Percentiles rank a stretch among this genome's conserved stretches.
These are phyloP conservation scores for Entomortierella chlamydospora DNA, from an alignment of 192 early-diverging fungal species.

Conservation along the genomic window DNA sequence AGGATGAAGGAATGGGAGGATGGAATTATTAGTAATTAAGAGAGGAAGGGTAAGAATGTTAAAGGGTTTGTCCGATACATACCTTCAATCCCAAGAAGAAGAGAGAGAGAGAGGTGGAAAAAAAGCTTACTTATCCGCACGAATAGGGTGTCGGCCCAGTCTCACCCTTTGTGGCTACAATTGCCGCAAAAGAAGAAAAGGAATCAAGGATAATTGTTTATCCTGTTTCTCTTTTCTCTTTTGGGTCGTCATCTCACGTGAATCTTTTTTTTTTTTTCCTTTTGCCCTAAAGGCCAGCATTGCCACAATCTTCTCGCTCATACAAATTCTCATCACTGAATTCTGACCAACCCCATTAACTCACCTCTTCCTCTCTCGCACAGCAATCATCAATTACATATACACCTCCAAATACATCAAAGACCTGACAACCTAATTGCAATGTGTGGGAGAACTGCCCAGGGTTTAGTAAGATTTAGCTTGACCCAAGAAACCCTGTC, in stretches of 20 bases:
- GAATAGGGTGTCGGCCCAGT: neutral
- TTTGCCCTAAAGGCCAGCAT: no score
- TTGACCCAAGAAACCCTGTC: neutral
- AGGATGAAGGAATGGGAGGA: neutral
- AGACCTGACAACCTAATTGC: no score
- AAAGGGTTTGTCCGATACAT: no score
- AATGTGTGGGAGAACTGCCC: constrained; percentile 52
- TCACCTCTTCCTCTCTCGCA: neutral
- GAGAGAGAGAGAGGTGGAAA: neutral
- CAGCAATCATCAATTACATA: neutral
- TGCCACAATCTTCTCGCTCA: no score
- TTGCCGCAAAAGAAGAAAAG: no score
- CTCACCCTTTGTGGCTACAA: no score
- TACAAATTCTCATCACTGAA: no score
- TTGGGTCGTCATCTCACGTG: neutral
- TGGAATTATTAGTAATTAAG: neutral
- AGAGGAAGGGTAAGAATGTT: neutral
- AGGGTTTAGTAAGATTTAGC: constrained; percentile 29
- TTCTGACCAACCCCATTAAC: no score
- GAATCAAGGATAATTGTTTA: neutral
- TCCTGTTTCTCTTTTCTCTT: neutral
- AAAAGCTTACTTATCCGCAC: constrained; percentile 10
- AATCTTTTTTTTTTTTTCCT: neutral
- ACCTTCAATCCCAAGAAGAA: no score
- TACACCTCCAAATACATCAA: no score